A percentile compares a stretch with the other conserved stretches of the same genome.
phyloP scores from a whole-genome alignment of 73 alveolate genomes.

The Diophrys sp. region DNA sequence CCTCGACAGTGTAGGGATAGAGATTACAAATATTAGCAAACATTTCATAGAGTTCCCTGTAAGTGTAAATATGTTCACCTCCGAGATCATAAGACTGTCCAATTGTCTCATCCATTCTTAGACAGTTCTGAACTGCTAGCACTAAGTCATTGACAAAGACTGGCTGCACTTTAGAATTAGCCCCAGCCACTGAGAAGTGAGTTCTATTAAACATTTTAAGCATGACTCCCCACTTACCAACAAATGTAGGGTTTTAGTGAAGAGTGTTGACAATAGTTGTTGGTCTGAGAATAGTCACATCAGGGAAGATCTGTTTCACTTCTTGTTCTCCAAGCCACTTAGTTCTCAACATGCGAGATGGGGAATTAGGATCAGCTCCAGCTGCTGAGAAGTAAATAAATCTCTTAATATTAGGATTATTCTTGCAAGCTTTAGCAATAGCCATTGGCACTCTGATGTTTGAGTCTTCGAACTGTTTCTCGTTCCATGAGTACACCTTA shows the following conservation, averaged over 20 bases:
- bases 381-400: conserved; percentile 49
- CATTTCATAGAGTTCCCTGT: conserved; percentile 34
- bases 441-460: conserved; percentile 47
- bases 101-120: conserved; percentile 47
- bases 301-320: conserved; percentile 40
- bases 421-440: conserved; percentile 44
- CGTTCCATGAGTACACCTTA: conserved; percentile 13
- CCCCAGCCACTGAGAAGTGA: conserved; percentile 22
- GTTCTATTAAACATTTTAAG: conserved; percentile 48
- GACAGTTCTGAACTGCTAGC: conserved; percentile 38
- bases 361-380: conserved; percentile 53
- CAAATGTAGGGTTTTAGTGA: conserved; percentile 20
- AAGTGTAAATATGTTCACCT: conserved; percentile 31
- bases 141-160: conserved; percentile 52
- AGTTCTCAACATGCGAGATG: conserved; percentile 34
- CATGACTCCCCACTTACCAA: conserved; percentile 48
- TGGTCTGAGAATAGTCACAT: conserved; percentile 49
- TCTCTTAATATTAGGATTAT: conserved; percentile 36
- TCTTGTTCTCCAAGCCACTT: conserved; percentile 60
- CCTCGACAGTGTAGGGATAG: conserved; percentile 33
- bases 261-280: conserved; percentile 25
- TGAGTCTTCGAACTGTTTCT: conserved; percentile 34
- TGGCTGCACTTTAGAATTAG: conserved; percentile 24
- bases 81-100: conserved; percentile 50
- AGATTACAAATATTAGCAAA: conserved; percentile 22